Evolutionary conservation across 2,329 filamentous ascomycete species (phyloP).

Genomic region (Colletotrichum shisoi): DNA sequence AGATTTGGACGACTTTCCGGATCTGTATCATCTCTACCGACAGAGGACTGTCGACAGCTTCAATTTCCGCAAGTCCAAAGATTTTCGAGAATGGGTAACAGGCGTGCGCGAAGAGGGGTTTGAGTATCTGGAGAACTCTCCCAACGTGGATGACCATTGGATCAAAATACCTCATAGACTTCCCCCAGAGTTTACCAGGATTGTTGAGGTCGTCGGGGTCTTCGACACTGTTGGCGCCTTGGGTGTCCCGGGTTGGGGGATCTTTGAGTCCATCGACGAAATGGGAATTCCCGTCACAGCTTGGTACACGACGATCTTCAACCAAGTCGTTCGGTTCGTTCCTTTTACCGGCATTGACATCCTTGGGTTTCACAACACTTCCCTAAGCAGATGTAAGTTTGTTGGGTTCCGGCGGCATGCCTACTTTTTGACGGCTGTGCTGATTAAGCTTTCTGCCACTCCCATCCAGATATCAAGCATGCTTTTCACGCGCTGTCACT

Average conservation of each 20-base stretch:
- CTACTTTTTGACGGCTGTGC: background rate
- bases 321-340: background rate
- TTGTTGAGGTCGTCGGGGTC: slow-evolving; percentile 27
- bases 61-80: slow-evolving; percentile 10
- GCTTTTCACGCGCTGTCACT: slow-evolving; percentile 24
- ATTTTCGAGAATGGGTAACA: slow-evolving; percentile 14
- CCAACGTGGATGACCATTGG: background rate
- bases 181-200: slow-evolving; percentile 13
- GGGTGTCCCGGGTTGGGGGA: slow-evolving; percentile 1
- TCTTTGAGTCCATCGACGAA: slow-evolving; percentile 34
- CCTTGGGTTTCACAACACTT: slow-evolving; percentile 20
- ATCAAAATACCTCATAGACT: background rate
- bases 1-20: slow-evolving; percentile 15
- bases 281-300: slow-evolving; percentile 23
- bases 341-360: slow-evolving; percentile 11
- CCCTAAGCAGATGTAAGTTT: slow-evolving; percentile 21
- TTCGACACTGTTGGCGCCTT: slow-evolving; percentile 36
- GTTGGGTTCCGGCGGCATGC: rapidly evolving
- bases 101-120: background rate
- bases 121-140: background rate
- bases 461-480: slow-evolving; percentile 7
- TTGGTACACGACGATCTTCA: background rate
- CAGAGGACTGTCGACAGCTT: background rate
- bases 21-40: background rate
- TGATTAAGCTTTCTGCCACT: background rate